Evolutionary conservation across 177 flowering plant species (phyloP).

Genomic region (Vitis hybrid): DNA sequence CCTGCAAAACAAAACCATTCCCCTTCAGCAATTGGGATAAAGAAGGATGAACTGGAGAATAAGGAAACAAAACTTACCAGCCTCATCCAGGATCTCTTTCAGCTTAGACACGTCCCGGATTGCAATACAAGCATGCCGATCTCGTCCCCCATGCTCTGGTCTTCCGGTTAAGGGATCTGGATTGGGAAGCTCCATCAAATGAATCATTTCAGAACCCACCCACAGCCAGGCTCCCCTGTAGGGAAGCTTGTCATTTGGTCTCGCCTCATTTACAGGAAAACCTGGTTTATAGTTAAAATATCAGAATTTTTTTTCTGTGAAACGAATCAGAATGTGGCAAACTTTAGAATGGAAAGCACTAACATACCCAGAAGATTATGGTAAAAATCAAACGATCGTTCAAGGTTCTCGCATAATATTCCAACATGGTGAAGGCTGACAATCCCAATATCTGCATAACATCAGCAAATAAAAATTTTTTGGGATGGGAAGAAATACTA

Average conservation of each 20-base stretch:
- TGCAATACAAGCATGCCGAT: slow-evolving; percentile 86
- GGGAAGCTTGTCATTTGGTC: slow-evolving; percentile 93
- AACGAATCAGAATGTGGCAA: neutral
- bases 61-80: slow-evolving; percentile 40
- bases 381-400: slow-evolving; percentile 86
- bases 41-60: neutral
- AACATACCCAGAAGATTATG: slow-evolving; percentile 76
- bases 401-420: slow-evolving; percentile 80
- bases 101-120: slow-evolving; percentile 82
- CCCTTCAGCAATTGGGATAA: too few relatives aligned
- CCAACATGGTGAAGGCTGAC: slow-evolving; percentile 93
- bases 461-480: neutral
- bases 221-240: slow-evolving; percentile 98
- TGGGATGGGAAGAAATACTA: neutral
- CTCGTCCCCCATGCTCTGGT: slow-evolving; percentile 93
- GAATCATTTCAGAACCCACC: slow-evolving; percentile 99
- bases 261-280: slow-evolving; percentile 63
- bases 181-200: slow-evolving; percentile 97
- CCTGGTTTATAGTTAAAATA: slow-evolving; percentile 16
- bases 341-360: slow-evolving; percentile 1
- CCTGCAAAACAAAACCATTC: slow-evolving; percentile 39
- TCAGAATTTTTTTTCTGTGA: neutral
- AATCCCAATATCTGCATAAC: slow-evolving; percentile 71
- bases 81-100: slow-evolving; percentile 70
- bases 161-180: slow-evolving; percentile 92